phyloP scores from a whole-genome alignment of 352 stramenopile genomes.

The Phytophthora pisi region DNA sequence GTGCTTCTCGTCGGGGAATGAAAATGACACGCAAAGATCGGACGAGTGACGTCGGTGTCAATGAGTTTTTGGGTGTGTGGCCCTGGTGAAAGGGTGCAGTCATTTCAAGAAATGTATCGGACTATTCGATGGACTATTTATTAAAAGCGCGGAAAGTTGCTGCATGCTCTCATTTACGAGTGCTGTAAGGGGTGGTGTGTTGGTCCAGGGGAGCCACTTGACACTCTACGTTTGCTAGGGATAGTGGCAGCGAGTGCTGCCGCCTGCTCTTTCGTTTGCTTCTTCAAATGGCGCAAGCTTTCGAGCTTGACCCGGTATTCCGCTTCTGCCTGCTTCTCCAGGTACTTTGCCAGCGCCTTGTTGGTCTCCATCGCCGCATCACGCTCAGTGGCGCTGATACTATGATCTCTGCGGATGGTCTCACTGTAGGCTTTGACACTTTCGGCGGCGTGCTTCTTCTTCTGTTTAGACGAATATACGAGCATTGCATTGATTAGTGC shows the following conservation, averaged over 20 bases:
- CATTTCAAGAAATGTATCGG: neutral
- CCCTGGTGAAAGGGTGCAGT: neutral
- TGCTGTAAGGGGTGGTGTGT: neutral
- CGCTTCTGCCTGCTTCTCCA: constrained; percentile 46
- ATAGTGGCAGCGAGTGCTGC: neutral
- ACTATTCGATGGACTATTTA: too few relatives aligned
- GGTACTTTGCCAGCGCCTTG: constrained; percentile 48
- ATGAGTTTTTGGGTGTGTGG: neutral
- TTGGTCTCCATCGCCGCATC: constrained; percentile 16
- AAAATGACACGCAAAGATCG: constrained; percentile 20
- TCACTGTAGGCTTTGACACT: constrained; percentile 33
- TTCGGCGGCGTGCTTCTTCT: constrained; percentile 61
- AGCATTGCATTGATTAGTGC: neutral
- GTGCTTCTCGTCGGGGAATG: constrained; percentile 9
- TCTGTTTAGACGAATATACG: constrained; percentile 29
- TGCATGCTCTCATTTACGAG: too few relatives aligned
- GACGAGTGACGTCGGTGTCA: neutral
- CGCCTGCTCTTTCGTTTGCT: constrained; percentile 30
- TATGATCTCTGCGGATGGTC: constrained; percentile 20
- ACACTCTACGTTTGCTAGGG: constrained; percentile 3
- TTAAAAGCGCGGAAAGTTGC: too few relatives aligned
- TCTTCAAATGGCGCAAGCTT: constrained; percentile 46
- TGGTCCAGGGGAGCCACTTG: too few relatives aligned
- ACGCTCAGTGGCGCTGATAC: constrained; percentile 4
- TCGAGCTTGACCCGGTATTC: constrained; percentile 68